Evolutionary conservation across 345 rosid species (phyloP).

Genomic region (Camelina laxa): DNA sequence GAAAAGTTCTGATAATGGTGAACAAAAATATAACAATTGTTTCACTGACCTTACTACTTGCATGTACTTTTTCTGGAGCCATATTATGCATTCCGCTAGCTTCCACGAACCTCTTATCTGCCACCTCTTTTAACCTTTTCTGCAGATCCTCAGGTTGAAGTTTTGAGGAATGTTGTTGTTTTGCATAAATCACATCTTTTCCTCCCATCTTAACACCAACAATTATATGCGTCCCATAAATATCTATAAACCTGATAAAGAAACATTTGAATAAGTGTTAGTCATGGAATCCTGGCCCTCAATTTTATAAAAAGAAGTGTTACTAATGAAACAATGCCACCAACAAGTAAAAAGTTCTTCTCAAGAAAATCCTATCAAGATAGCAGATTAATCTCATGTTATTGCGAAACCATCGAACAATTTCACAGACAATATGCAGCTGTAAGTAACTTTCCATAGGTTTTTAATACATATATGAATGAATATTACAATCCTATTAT

Average conservation of each 20-base stretch:
- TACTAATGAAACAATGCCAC: not conserved
- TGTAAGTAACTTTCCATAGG: not conserved
- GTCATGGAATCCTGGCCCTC: not conserved
- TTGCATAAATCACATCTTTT: constrained; percentile 84
- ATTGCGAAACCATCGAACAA: not conserved
- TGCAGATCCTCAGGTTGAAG: constrained; percentile 81
- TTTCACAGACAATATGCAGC: not conserved
- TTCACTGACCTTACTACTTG: constrained; percentile 42
- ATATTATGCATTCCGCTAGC: constrained; percentile 48
- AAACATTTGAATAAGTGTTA: constrained; percentile 1
- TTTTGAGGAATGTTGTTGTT: constrained; percentile 80
- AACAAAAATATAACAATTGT: not conserved
- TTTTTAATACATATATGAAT: not conserved
- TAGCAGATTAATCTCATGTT: not conserved
- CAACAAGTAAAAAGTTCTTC: constrained; percentile 11
- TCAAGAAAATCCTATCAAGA: not conserved
- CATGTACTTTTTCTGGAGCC: constrained; percentile 32
- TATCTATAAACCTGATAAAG: constrained; percentile 75
- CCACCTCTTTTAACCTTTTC: constrained; percentile 76
- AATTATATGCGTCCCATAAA: constrained; percentile 84
- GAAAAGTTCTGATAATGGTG: not conserved
- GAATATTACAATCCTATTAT: not conserved
- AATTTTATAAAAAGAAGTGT: not conserved
- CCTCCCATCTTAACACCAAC: constrained; percentile 97
- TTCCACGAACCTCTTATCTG: constrained; percentile 82